Evolutionary conservation across 768 basidiomycete species (phyloP), one percentile per base, ranked within the genome.

Genomic region (Russula earlei): DNA sequence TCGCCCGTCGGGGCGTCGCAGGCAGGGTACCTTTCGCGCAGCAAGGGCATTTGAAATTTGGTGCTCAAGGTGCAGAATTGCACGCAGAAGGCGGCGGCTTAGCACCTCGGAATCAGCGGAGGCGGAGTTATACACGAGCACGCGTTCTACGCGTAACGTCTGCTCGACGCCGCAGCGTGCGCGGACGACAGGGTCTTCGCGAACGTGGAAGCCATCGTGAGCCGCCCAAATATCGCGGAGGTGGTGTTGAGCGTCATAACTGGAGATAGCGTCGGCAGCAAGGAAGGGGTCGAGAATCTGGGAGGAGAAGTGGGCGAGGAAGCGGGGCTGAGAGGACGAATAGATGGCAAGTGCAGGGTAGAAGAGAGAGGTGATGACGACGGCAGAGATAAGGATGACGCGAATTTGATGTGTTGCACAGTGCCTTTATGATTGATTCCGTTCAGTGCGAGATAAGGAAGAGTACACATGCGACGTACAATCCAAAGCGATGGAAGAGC

Each of bases 401-500:
- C 89, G 83, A 53, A 90, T 89, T 70, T 92, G 91, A 69, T 92
- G 89, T 1, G 85, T 89, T 59, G 91, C 88, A 65, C 90, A 91
- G 67, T 92, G 90, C 55, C 90, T 92, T 64, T 12, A 58, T 36
- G 5, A 1, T 31, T 22, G 34, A 15, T 7, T 6, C 22, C 4
- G 11, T 38, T 47, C n/a, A 54, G 52, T 14, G 27, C 17, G 20
- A 14, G 47, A 31, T 38, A 49, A 50, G 33, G 45, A 25, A 25
- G 27, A 37, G 14, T 31, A 60, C 12, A 20, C 37, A 36, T 31
- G 53, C 33, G 49, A 81, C 88, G 67, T 70, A 90, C 88, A 91
- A 74, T 71, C 88, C 88, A 66, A 91, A 89, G 48, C 78, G 79
- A 52, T 84, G 79, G 67, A 89, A 83, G 64, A 81, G 80, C 38